A percentile compares a stretch with the other conserved stretches of the same genome.
phyloP scores from a whole-genome alignment of 164 flowering plant genomes.

The Litsea cubeba region DNA sequence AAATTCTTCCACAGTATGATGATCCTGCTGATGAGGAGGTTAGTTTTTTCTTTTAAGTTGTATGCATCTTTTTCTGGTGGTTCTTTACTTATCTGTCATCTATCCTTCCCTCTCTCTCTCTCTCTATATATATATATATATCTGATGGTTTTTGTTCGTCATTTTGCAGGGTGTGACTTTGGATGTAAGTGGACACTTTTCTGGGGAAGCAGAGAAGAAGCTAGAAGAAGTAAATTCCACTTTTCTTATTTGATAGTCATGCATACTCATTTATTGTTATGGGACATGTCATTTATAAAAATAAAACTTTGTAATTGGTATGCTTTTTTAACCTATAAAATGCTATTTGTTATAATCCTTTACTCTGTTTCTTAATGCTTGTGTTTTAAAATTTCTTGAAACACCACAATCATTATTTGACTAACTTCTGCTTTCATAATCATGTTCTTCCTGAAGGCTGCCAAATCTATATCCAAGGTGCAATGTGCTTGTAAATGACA shows the following conservation, averaged over 20 bases:
- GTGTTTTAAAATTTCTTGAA: not conserved
- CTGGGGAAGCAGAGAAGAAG: slow-evolving; percentile 86
- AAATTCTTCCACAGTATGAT: slow-evolving; percentile 94
- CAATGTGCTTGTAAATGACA: not conserved
- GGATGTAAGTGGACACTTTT: slow-evolving; percentile 78
- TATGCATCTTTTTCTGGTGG: not conserved
- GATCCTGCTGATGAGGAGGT: slow-evolving; percentile 85
- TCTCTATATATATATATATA: too few species aligned
- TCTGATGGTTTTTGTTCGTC: not conserved
- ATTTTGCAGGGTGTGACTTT: slow-evolving; percentile 58
- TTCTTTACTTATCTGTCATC: too few species aligned
- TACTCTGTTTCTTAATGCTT: not conserved
- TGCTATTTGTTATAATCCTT: not conserved
- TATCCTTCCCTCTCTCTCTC: too few species aligned
- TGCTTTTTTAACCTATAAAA: not conserved
- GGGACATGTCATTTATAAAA: not conserved
- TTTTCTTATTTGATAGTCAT: not conserved
- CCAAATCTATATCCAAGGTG: not conserved
- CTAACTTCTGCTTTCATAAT: not conserved
- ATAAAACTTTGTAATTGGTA: not conserved
- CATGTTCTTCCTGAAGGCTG: not conserved
- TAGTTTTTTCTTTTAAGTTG: not conserved
- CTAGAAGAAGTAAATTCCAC: slow-evolving; percentile 70
- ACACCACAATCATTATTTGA: not conserved
- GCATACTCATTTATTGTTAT: not conserved